Base-by-base conservation (phyloP, 2,329 filamentous ascomycete species). In the Ophiobolus disseminans region DNA sequence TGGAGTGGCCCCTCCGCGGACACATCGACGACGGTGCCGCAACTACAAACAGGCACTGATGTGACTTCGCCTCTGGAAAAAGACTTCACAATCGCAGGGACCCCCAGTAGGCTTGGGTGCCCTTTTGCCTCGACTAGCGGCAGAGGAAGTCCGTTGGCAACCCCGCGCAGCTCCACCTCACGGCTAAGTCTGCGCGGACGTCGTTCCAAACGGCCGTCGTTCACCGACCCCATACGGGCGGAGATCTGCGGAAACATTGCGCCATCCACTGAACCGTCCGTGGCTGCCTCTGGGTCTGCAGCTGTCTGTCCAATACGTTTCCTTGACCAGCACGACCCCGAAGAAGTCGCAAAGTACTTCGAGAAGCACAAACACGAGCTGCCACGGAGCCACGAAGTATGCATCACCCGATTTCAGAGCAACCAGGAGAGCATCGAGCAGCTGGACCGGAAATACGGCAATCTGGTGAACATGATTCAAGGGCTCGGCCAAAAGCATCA, bases 301-400 rank as follows among this genome's bases (percentile, higher is more conserved):
- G 75, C 84, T 47, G 91, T 91, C 68, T 97, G 93, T 73, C 93
- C 93, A 2, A 97, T 97, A 51, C 89, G 93, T 38, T 97, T 89
- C 75, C 80, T 97, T 68, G 88, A 97, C 73, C 88, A 96, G 71
- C 92, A 96, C 68, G 91, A 91, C 2, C 90, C 93, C 2, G 90
- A 96, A 76, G 92, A 97, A 69, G 87, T 97, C 53, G 93, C 93
- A 11, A 85, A 89, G 65, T 97, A 96, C 72, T 91, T 97, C 66
- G 90, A 97, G 72, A 91, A 87, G 42, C 92, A 97, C 77, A 97
- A 97, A 73, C 92, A 97, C 74, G 89, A 96, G 72, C 83, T 97
- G 44, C 93, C 93, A 8, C 85, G 93, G 62, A 97, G 91, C 70
- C 93, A 97, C 74, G 91, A 95, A 69, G 84, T 97, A 35, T 97